These are phyloP conservation scores for Ustilago bromivora DNA, from an alignment of 1,284 basidiomycete species.

Conservation along the genomic window DNA sequence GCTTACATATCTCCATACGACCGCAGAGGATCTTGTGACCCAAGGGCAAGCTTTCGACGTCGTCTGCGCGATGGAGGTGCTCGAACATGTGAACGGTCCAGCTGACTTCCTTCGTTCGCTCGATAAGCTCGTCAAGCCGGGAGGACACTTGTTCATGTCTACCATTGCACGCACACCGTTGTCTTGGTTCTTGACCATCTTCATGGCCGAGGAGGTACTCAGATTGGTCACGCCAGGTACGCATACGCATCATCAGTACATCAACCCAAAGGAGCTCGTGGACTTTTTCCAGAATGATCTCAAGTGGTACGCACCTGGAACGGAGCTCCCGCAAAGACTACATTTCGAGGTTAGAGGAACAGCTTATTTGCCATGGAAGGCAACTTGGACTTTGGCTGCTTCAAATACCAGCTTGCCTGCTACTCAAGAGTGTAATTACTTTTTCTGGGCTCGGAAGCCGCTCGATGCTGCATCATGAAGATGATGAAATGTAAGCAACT, in stretches of 20 bases:
- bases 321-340: slow-evolving; percentile 47
- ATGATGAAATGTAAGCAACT: not conserved
- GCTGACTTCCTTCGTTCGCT: slow-evolving; percentile 75
- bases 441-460: slow-evolving; percentile 67
- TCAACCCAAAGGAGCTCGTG: slow-evolving; percentile 89
- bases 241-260: slow-evolving; percentile 89
- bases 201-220: slow-evolving; percentile 84
- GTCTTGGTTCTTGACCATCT: slow-evolving; percentile 88
- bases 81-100: slow-evolving; percentile 97
- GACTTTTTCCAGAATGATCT: slow-evolving; percentile 80
- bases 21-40: slow-evolving; percentile 79
- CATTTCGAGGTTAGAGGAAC: slow-evolving; percentile 63
- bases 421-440: slow-evolving; percentile 65
- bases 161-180: slow-evolving; percentile 96
- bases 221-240: slow-evolving; percentile 88
- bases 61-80: slow-evolving; percentile 96
- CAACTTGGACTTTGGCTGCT: slow-evolving; percentile 52
- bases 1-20: slow-evolving; percentile 79
- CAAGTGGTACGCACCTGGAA: slow-evolving; percentile 66
- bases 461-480: slow-evolving; percentile 12
- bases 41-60: slow-evolving; percentile 80
- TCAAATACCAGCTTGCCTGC: slow-evolving; percentile 28
- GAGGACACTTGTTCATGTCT: slow-evolving; percentile 93
- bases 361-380: slow-evolving; percentile 60
- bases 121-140: slow-evolving; percentile 75